Base-by-base conservation (phyloP, 345 rosid species). In the Chamaenerion angustifolium region DNA sequence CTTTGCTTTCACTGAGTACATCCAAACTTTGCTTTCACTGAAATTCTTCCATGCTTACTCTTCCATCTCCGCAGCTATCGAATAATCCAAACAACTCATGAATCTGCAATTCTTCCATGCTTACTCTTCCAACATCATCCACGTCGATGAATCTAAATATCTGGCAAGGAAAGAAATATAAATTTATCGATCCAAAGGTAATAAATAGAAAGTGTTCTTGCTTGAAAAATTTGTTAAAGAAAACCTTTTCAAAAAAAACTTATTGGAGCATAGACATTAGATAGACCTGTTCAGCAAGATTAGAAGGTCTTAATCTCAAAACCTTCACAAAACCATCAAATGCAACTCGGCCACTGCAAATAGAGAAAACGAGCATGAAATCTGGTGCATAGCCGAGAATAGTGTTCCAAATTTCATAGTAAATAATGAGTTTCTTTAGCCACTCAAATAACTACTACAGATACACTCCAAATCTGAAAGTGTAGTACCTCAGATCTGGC, bases 91-190 rank as follows among this genome's bases (percentile, higher is more conserved):
- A 84, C 52, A 87, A 59, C 49, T 56, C 66, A 16, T 63, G 76
- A 46, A 92, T 62, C 98, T 92, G 66, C 62, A 51, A 23, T 23
- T 23, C 5, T 5, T 5, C 98, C 95, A n/a, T 84, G 93, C 70
- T 78, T 87, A 84, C 80, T 45, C 80, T 71, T 51, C 88, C 95
- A 2, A 40, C 57, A 65, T 77, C 82, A 65, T 87, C 96, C 42
- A 77, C 75, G 59, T 92, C 98, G 49, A 92, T 44, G 75, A 92
- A 84, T 45, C 74, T 73, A 49, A 92, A 92, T 52, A 92, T 72
- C 96, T 92, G 72, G 59, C 79, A 19, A 42, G 56, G 18, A 44
- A 25, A 42, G 44, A 43, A 40, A 1, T 11, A 9, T n/a, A 31
- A 46, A 35, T 8, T 41, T 15, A 18, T 16, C n/a, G n/a, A n/a